These are phyloP conservation scores for Cystobasidium onofrii DNA, from an alignment of 768 basidiomycete species.

Conservation along the genomic window DNA sequence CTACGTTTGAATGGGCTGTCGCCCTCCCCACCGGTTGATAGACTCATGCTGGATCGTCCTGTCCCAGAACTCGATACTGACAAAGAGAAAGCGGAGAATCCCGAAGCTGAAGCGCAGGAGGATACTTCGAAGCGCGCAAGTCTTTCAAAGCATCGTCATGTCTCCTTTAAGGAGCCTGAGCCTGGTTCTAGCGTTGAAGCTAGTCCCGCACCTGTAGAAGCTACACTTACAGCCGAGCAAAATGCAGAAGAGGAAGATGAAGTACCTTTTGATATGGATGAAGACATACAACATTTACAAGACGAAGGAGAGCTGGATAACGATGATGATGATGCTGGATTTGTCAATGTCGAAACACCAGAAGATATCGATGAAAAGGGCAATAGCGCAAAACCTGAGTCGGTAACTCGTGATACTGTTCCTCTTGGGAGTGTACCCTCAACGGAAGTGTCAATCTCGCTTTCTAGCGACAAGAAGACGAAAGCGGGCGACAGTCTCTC, in stretches of 20 bases:
- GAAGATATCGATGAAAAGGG: background rate
- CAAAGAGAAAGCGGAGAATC: background rate
- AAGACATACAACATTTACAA: constrained; percentile 6
- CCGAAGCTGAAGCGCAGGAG: background rate
- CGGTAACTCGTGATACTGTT: background rate
- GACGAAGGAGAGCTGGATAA: constrained; percentile 12
- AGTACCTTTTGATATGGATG: constrained; percentile 24
- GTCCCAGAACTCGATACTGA: background rate
- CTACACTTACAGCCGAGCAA: background rate
- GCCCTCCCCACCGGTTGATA: constrained; percentile 10
- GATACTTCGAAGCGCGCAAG: background rate
- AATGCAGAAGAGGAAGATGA: background rate
- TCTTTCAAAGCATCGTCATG: constrained; percentile 2
- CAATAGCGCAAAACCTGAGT: no score
- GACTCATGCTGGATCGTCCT: background rate
- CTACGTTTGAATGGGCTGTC: constrained; percentile 21
- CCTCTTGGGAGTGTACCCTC: background rate
- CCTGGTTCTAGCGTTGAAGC: background rate
- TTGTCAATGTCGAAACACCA: background rate
- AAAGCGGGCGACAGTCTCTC: constrained; percentile 7
- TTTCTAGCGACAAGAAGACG: background rate
- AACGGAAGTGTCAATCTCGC: background rate
- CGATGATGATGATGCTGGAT: background rate
- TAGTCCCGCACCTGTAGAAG: background rate
- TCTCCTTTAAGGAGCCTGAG: constrained; percentile 28